phyloP scores from a whole-genome alignment of 352 stramenopile genomes.

The Globisporangium paroecandrum region DNA sequence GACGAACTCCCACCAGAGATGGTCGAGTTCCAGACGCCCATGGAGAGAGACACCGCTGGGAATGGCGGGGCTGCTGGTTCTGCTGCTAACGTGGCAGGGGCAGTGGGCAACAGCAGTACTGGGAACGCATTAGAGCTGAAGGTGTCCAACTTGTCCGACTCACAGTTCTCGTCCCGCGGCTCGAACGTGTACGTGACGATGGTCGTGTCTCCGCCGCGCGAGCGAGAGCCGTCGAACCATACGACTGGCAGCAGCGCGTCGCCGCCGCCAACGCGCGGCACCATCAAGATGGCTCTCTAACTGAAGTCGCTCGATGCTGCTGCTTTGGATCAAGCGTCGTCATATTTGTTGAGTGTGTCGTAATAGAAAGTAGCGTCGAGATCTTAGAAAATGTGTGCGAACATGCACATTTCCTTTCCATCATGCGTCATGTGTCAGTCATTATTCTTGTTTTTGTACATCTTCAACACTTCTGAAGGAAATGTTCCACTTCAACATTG shows the following conservation, averaged over 20 bases:
- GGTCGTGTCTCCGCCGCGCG: conserved; percentile 14
- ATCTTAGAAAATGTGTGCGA: no score
- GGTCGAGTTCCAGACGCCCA: conserved; percentile 19
- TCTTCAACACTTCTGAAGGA: no score
- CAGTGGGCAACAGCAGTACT: not conserved
- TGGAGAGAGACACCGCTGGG: not conserved
- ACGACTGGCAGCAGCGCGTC: not conserved
- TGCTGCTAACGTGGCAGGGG: not conserved
- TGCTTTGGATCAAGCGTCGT: no score
- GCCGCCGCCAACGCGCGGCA: not conserved
- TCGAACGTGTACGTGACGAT: conserved; percentile 21
- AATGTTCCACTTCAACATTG: no score
- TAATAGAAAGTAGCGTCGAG: no score
- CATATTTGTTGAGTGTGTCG: no score
- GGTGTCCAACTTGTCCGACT: not conserved
- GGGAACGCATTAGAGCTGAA: not conserved
- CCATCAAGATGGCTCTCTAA: conserved; percentile 13
- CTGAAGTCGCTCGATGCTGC: no score
- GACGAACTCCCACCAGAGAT: conserved; percentile 13
- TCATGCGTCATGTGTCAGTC: no score
- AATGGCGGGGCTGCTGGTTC: not conserved
- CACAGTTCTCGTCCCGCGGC: conserved; percentile 1
- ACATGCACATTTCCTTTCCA: no score
- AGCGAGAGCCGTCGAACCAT: conserved; percentile 6
- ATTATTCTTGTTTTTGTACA: no score